These are phyloP conservation scores for Zanthoxylum bungeanum DNA, from an alignment of 345 rosid genomes.

Conservation along the genomic window DNA sequence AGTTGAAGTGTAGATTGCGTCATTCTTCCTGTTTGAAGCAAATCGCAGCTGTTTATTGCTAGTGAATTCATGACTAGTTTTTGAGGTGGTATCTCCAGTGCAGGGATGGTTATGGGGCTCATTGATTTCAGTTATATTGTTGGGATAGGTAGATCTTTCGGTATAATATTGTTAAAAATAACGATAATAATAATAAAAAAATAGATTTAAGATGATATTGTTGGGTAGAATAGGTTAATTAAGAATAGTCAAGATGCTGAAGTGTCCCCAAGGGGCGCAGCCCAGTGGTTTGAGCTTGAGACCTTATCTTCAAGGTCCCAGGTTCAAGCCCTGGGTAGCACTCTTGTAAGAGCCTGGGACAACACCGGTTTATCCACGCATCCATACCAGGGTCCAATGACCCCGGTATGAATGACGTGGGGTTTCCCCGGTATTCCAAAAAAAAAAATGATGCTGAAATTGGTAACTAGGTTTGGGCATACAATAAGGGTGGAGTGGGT, in stretches of 20 bases:
- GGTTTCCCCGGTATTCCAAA: too few species aligned
- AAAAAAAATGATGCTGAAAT: not conserved
- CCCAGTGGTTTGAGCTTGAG: too few species aligned
- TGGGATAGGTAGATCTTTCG: not conserved
- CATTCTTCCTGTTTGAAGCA: not conserved
- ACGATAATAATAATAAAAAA: not conserved
- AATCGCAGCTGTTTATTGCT: not conserved
- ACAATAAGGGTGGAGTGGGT: not conserved
- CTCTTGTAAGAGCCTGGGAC: too few species aligned
- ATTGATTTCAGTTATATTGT: not conserved
- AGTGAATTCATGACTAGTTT: not conserved
- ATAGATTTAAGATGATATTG: not conserved
- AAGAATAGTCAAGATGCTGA: not conserved
- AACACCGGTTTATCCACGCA: too few species aligned
- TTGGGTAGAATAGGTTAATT: not conserved
- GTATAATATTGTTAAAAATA: too few species aligned
- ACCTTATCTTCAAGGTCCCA: too few species aligned
- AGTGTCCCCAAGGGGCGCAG: too few species aligned
- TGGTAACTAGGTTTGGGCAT: not conserved
- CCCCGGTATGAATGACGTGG: too few species aligned
- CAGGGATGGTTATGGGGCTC: not conserved
- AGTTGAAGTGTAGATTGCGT: not conserved
- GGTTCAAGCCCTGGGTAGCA: too few species aligned
- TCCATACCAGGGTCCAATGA: too few species aligned
- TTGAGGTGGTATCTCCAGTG: not conserved